A percentile compares a stretch with the other conserved stretches of the same genome.
phyloP scores from a whole-genome alignment of 164 flowering plant species.

The Warburgia ugandensis region DNA sequence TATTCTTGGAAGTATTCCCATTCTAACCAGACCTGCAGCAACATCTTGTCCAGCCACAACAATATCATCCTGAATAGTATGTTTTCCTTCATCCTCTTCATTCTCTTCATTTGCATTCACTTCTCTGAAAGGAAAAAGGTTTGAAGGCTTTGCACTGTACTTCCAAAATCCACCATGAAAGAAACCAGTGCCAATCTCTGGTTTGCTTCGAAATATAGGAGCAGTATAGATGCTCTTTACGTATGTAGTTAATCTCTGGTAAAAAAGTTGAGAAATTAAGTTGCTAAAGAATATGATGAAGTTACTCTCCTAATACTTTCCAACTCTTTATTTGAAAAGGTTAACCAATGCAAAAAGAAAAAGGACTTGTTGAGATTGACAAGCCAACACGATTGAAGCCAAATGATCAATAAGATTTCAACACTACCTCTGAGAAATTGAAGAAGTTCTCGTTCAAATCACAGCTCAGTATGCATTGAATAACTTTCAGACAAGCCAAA shows the following conservation, averaged over 20 bases:
- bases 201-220: slow-evolving; percentile 82
- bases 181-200: slow-evolving; percentile 65
- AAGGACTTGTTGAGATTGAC: no score
- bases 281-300: not conserved
- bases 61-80: slow-evolving; percentile 77
- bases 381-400: not conserved
- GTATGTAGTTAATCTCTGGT: slow-evolving; percentile 39
- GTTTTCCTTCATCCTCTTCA: slow-evolving; percentile 36
- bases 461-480: slow-evolving; percentile 55
- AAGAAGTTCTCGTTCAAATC: slow-evolving; percentile 59
- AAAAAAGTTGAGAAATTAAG: not conserved
- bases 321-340: not conserved
- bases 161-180: slow-evolving; percentile 96
- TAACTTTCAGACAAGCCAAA: slow-evolving; percentile 62
- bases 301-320: not conserved
- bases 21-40: slow-evolving; percentile 87
- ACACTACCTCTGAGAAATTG: slow-evolving; percentile 51
- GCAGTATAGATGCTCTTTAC: slow-evolving; percentile 51
- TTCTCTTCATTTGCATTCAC: slow-evolving; percentile 23
- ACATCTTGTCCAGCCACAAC: slow-evolving; percentile 81
- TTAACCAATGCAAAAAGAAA: not conserved
- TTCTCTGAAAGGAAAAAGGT: slow-evolving; percentile 39
- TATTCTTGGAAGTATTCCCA: slow-evolving; percentile 79
- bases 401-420: not conserved
- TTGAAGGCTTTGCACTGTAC: slow-evolving; percentile 79